phyloP scores from a whole-genome alignment of 768 basidiomycete genomes.

The Mycena rebaudengoi region DNA sequence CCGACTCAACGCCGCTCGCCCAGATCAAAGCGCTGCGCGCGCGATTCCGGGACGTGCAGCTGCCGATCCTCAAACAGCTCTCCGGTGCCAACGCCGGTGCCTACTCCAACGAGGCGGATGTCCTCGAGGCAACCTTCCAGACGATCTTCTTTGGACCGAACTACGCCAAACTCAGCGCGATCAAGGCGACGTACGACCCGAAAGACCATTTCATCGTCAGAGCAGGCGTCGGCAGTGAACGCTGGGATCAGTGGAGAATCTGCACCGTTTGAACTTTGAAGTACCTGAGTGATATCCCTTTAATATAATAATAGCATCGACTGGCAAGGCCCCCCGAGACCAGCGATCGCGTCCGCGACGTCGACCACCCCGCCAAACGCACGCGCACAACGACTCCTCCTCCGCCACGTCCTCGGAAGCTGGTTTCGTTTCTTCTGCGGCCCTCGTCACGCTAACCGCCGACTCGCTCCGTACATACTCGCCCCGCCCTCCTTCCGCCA shows the following conservation, averaged over 20 bases:
- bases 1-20: conserved; percentile 14
- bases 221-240: conserved; percentile 42
- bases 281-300: no score
- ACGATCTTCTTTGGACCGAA: conserved; percentile 44
- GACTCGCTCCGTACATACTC: no score
- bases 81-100: conserved; percentile 38
- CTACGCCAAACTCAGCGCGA: conserved; percentile 35
- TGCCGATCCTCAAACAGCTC: conserved; percentile 36
- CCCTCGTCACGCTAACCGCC: no score
- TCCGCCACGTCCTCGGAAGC: no score
- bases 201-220: conserved; percentile 41
- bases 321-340: no score
- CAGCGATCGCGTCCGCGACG: no score
- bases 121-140: conserved; percentile 38
- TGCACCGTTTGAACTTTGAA: conserved; percentile 29
- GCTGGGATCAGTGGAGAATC: conserved; percentile 39
- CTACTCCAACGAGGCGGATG: conserved; percentile 47
- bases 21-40: conserved; percentile 28
- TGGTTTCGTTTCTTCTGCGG: no score
- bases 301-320: no score
- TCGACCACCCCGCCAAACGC: no score
- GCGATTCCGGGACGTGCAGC: conserved; percentile 29
- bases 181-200: conserved; percentile 43
- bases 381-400: no score
- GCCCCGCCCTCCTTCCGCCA: no score